Evolutionary conservation across 306 rosid genomes (phyloP).

Genomic region (Carpinus viminea): DNA sequence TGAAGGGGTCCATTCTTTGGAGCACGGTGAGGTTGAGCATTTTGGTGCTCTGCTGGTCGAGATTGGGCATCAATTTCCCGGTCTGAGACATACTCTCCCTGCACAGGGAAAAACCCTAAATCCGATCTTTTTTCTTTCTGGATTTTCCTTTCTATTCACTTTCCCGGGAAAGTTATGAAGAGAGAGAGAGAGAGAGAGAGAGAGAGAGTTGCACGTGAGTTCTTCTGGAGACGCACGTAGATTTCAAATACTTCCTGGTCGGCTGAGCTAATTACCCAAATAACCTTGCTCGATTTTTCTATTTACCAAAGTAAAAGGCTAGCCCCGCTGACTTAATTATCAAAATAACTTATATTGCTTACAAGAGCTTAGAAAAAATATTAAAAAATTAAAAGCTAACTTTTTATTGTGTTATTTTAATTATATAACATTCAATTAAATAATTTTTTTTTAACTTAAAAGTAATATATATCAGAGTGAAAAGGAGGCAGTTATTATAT

Average conservation of each 20-base stretch:
- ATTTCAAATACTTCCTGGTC: not conserved
- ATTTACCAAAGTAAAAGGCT: too few species aligned
- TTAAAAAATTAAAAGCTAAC: too few species aligned
- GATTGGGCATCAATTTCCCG: conserved; percentile 90
- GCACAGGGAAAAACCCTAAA: conserved; percentile 11
- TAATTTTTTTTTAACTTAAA: too few species aligned
- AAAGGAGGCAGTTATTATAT: too few species aligned
- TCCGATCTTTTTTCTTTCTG: conserved; percentile 19
- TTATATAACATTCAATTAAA: too few species aligned
- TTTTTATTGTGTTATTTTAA: too few species aligned
- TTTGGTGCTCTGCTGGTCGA: conserved; percentile 82
- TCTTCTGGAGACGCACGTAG: not conserved
- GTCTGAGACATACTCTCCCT: conserved; percentile 48
- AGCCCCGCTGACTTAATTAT: too few species aligned
- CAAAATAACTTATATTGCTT: too few species aligned
- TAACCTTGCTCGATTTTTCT: not conserved
- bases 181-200: not conserved
- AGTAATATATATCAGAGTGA: too few species aligned
- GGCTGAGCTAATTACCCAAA: not conserved
- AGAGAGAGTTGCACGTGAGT: not conserved
- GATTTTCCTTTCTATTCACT: conserved; percentile 15
- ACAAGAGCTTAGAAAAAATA: too few species aligned
- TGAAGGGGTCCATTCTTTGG: conserved; percentile 82
- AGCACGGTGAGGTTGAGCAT: conserved; percentile 87
- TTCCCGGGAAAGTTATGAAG: conserved; percentile 27